phyloP scores from a whole-genome alignment of 331 rosid species.

The Acacia concinna region DNA sequence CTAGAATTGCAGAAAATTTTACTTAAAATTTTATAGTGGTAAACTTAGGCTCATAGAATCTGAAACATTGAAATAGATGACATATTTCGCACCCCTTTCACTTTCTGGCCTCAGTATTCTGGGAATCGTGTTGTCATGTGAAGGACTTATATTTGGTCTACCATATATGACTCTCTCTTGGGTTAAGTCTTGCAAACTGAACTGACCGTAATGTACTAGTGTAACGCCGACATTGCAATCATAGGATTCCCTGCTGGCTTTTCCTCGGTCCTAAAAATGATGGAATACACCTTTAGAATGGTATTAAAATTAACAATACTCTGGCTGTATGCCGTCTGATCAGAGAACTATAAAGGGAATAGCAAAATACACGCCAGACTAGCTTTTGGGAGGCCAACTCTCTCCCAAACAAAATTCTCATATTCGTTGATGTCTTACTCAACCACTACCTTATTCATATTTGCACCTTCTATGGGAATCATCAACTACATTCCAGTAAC shows the following conservation, averaged over 20 bases:
- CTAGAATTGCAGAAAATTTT: background rate
- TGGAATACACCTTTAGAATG: background rate
- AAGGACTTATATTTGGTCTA: slow-evolving; percentile 22
- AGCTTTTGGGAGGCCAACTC: background rate
- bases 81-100: background rate
- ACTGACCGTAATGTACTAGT: background rate
- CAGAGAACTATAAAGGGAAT: background rate
- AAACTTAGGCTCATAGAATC: slow-evolving; percentile 15
- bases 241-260: background rate
- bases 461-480: background rate
- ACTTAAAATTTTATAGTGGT: background rate
- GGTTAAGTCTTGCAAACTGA: background rate
- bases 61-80: slow-evolving; percentile 7
- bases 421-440: background rate
- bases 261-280: background rate
- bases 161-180: background rate
- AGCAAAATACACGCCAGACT: background rate
- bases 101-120: background rate
- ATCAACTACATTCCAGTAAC: background rate
- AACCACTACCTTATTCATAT: background rate
- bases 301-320: background rate
- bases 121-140: background rate
- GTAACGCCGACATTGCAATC: background rate
- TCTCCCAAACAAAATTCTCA: background rate
- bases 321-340: background rate